Base-by-base conservation (phyloP, 2,329 filamentous ascomycete genomes). In the Cladosporium colombiae region DNA sequence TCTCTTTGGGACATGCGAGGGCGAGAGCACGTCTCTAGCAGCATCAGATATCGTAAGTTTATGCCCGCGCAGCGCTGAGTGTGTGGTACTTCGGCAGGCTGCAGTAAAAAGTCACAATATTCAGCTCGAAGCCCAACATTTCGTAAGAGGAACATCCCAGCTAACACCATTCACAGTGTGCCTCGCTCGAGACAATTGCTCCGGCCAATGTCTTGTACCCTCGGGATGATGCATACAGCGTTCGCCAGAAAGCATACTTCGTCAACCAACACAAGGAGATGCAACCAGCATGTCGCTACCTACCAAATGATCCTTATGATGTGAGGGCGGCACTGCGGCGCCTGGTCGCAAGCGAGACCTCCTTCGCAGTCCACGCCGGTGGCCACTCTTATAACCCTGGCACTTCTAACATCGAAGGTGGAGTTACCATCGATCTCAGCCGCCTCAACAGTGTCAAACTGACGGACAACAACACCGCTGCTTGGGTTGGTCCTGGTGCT, bases 401-500 rank as follows among this genome's bases (percentile, higher is more conserved):
- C 27, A 69, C 68, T 7, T 71, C 69, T 11, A 75, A 71, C 60
- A 69, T 72, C 23, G 63, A 70, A 3, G 66, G 62, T 16, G 73
- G 73, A 16, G 69, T 75, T 31, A 72, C 70, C 10, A 69, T 76
- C n/a, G 73, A 74, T 40, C 64, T 76, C 27, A 65, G 66, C 3
- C 57, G 57, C 16, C 59, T 74, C 29, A 67, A 68, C 21, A 46
- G 68, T n/a, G 66, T 68, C 16, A 65, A 57, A n/a, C 58, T 71
- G 11, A 56, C 62, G 14, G 55, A 65, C 16, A 70, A 73, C 52
- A 60, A 65, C n/a, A 67, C 52, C 16, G 63, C 60, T 14, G 68
- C 75, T 23, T 66, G 57, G 11, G 68, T 86, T 25, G 84, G 82
- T 0, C 69, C 79, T 0, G 83, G 82, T 0, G 75, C 76, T 16